Base-by-base conservation (phyloP, 805 yeast species). In the Cyberlindnera mycetangii region DNA sequence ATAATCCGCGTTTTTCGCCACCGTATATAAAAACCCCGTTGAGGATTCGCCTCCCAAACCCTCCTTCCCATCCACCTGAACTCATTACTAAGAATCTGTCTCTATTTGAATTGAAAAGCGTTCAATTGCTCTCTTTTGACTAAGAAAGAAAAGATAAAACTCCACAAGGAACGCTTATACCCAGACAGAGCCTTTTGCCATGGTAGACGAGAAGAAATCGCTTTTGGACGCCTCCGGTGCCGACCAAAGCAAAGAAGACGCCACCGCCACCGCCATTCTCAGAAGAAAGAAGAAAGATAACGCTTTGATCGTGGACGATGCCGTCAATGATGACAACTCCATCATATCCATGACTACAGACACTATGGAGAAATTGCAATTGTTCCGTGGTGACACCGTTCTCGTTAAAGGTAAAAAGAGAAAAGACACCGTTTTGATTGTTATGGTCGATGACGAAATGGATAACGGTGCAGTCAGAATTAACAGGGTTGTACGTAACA, bases 221-320 rank as follows among this genome's bases (percentile, higher is more conserved):
- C 68, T 79, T 51, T 61, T 74, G 53, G 85, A 80, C 54, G 88
- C 85, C 53, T 81, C 89, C 41, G 93, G 93, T 41, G 76, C 78
- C 38, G 75, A 72, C 40, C 76, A 75, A 36, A 57, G 65, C 44
- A 71, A 71, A 33, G 87, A 82, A 56, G 81, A 78, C 58, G 79
- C 76, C 54, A 89, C 96, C 42, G 99, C 99, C 53, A 93, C 98
- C 44, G 99, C 99, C 37, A 93, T 93, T 62, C 75, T 93, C 61
- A 85, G 97, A 73, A 81, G 92, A 71, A 93, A 93, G 83, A 92
- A 93, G 93, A 92, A 92, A 78, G 96, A 86, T 63, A 93, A 93
- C 67, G 49, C 96, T 42, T 74, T 93, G 57, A 71, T 93, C 52
- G 98, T 93, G 41, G 99, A 93, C 64, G 99, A 93, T 69, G 98